Evolutionary conservation across 2,329 filamentous ascomycete species (phyloP), one percentile per base, ranked within the genome.

Genomic region (Cladosporium sp.): DNA sequence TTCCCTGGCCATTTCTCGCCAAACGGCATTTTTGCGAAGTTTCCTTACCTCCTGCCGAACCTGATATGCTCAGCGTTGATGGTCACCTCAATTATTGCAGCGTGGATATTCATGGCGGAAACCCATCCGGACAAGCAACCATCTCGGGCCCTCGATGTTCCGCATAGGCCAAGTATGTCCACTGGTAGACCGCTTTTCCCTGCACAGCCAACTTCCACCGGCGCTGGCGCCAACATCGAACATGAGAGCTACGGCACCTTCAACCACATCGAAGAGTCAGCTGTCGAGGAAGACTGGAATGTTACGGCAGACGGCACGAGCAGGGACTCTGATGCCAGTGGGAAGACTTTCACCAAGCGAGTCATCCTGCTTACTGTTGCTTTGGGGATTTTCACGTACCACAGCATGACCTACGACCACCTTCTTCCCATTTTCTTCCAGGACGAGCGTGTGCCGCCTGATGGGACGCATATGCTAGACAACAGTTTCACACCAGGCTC

Each of bases 331-430:
- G 69, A 65, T 31, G 63, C 71, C 43, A 67, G 54, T 11, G 65
- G 72, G 28, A 75, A 75, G 54, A 75, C 78, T 48, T 81, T 85
- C 60, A 84, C 78, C 2, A 77, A 73, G 69, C 80, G 80, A 38
- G 84, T 95, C 55, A 74, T 87, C 59, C 84, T 87, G 69, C 80
- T 95, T 49, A 83, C 93, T 37, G 64, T 89, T n/a, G 86, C 91
- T 1, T 74, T 96, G 44, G 88, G 86, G 42, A 88, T 96, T 58
- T 95, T 95, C 72, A 93, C 89, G 4, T 95, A 95, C 67, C 91
- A 96, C 71, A 89, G 86, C 35, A 96, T 96, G 90, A 90, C 87
- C 0, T 96, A 89, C 70, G 92, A 96, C 65, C 88, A 95, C 66
- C 79, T 96, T 1, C 77, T 95, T 50, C 91, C 91, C 7, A 95